These are phyloP conservation scores for Calonectria pauciramosa DNA, from an alignment of 2,329 filamentous ascomycete species.

Conservation along the genomic window DNA sequence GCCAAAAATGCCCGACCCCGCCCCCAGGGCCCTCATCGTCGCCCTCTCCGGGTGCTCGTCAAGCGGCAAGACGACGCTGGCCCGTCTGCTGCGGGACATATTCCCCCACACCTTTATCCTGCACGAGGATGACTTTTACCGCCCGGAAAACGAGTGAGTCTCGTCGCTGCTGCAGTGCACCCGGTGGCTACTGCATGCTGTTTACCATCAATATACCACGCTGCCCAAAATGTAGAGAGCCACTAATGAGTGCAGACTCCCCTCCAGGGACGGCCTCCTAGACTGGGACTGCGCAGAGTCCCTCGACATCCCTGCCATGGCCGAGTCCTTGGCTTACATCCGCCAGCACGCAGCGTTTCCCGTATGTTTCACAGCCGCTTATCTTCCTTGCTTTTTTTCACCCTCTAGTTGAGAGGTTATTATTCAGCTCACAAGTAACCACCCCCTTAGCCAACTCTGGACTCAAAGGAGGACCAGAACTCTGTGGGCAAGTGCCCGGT, in stretches of 20 bases:
- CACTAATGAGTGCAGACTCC: slow-evolving; percentile 55
- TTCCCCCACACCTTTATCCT: slow-evolving; percentile 86
- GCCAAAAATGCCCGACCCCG: slow-evolving; percentile 45
- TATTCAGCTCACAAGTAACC: background rate
- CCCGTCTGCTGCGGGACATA: slow-evolving; percentile 84
- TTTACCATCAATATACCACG: background rate
- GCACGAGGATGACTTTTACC: slow-evolving; percentile 97
- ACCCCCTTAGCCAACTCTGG: slow-evolving; percentile 44
- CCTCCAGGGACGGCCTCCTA: slow-evolving; percentile 71
- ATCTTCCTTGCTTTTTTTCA: background rate
- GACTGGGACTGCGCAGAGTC: slow-evolving; percentile 95
- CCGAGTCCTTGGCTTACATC: slow-evolving; percentile 77
- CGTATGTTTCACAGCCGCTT: slow-evolving; percentile 56
- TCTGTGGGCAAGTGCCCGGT: slow-evolving; percentile 69
- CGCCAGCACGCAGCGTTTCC: slow-evolving; percentile 75
- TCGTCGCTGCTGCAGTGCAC: background rate
- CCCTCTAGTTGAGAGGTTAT: background rate
- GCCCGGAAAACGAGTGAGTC: slow-evolving; percentile 78
- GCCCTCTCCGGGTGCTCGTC: slow-evolving; percentile 92
- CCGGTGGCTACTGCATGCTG: background rate
- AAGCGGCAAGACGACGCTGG: slow-evolving; percentile 94
- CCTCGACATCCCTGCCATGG: slow-evolving; percentile 79
- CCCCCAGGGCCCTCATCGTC: slow-evolving; percentile 73
- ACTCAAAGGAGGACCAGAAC: slow-evolving; percentile 71
- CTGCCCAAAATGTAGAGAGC: background rate